Evolutionary conservation across 108 stramenopile species (phyloP).

Genomic region (Nitzschia sp.): DNA sequence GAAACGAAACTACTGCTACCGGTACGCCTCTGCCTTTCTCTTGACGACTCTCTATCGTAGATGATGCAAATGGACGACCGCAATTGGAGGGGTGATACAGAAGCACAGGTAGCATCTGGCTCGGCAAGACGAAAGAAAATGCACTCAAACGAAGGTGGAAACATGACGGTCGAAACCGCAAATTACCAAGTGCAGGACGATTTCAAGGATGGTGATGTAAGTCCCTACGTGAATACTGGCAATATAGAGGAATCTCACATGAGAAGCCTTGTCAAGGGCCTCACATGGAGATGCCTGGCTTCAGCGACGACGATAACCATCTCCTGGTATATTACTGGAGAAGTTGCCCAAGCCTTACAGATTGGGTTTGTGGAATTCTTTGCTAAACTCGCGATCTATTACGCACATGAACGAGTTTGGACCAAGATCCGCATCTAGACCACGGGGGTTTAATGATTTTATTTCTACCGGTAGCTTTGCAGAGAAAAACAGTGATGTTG

Average conservation of each 20-base stretch:
- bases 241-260: constrained; percentile 32
- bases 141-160: neutral
- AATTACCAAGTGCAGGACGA: neutral
- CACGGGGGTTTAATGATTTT: no score
- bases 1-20: no score
- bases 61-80: no score
- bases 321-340: constrained; percentile 39
- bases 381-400: constrained; percentile 42
- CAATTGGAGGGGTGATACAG: neutral
- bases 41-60: no score
- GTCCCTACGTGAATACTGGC: neutral
- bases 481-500: no score
- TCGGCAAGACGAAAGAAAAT: neutral
- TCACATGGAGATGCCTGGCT: constrained; percentile 43
- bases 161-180: neutral
- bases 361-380: constrained; percentile 52
- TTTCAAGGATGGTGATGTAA: neutral
- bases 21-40: no score
- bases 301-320: constrained; percentile 40
- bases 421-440: constrained; percentile 35
- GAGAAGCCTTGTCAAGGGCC: constrained; percentile 44
- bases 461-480: no score
- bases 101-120: constrained; percentile 3
- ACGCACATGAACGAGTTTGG: constrained; percentile 53
- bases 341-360: constrained; percentile 35